phyloP scores from a whole-genome alignment of 495 filamentous ascomycete species.

The Aspergillus conjunctus region DNA sequence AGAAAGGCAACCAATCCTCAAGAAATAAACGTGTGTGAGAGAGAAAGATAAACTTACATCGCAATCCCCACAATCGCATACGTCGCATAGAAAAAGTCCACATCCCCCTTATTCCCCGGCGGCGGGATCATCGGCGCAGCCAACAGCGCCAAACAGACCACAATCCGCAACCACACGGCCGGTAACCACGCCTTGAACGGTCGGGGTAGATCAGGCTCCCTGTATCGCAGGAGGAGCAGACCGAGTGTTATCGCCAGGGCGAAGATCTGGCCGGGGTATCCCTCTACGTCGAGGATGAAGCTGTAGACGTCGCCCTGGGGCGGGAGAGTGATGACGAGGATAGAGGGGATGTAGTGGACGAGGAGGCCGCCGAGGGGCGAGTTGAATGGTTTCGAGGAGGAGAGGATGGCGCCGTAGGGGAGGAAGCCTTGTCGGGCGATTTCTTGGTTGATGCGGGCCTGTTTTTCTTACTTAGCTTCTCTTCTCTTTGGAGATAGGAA shows the following conservation, averaged over 20 bases:
- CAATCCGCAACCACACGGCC: slow-evolving; percentile 43
- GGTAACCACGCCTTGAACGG: slow-evolving; percentile 68
- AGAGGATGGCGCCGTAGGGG: slow-evolving; percentile 61
- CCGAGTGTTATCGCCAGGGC: slow-evolving; percentile 61
- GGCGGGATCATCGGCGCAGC: slow-evolving; percentile 46
- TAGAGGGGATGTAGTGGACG: slow-evolving; percentile 67
- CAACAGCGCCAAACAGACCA: slow-evolving; percentile 37
- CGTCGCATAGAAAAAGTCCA: slow-evolving; percentile 67
- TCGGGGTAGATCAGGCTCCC: slow-evolving; percentile 61
- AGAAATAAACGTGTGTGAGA: neutral
- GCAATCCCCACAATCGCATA: slow-evolving; percentile 72
- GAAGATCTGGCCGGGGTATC: slow-evolving; percentile 66
- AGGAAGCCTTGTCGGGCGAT: slow-evolving; percentile 70
- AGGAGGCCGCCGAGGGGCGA: slow-evolving; percentile 68
- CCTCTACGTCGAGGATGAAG: slow-evolving; percentile 74
- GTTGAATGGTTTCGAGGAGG: slow-evolving; percentile 67
- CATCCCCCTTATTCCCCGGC: slow-evolving; percentile 52
- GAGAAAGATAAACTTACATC: slow-evolving; percentile 55
- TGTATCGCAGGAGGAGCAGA: slow-evolving; percentile 61
- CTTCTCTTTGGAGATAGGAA: neutral
- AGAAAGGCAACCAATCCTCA: neutral
- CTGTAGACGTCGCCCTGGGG: slow-evolving; percentile 68
- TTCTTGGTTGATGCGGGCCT: slow-evolving; percentile 73
- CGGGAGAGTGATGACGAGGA: slow-evolving; percentile 65
- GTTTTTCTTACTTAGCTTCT: neutral